Evolutionary conservation across 805 yeast genomes (phyloP).

Genomic region (Brettanomyces anomalus): DNA sequence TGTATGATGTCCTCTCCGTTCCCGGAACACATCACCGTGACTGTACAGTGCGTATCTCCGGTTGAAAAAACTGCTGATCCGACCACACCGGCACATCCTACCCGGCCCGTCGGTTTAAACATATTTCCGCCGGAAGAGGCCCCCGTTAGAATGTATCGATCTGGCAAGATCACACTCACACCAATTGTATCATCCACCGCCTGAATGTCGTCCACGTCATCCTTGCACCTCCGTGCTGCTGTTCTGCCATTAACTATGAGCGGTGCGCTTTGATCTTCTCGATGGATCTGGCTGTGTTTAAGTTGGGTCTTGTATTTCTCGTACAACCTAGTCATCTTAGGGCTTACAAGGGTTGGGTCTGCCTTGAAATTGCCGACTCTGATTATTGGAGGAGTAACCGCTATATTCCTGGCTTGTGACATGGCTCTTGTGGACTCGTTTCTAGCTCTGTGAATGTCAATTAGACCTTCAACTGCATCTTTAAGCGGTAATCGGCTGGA

Average conservation of each 20-base stretch:
- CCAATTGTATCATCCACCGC: slow-evolving; percentile 37
- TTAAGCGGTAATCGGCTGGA: slow-evolving; percentile 24
- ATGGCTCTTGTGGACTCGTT: background rate
- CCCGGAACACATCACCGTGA: slow-evolving; percentile 35
- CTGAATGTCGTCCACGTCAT: slow-evolving; percentile 1
- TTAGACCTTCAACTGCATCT: slow-evolving; percentile 17
- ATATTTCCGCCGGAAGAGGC: slow-evolving; percentile 49
- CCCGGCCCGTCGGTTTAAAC: slow-evolving; percentile 38
- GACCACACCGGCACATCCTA: slow-evolving; percentile 45
- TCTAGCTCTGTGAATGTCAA: slow-evolving; percentile 16
- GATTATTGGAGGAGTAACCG: slow-evolving; percentile 28
- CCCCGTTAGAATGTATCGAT: slow-evolving; percentile 18
- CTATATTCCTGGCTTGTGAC: background rate
- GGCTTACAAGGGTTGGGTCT: slow-evolving; percentile 4
- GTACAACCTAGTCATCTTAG: slow-evolving; percentile 8
- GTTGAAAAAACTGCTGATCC: slow-evolving; percentile 33
- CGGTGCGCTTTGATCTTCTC: no score
- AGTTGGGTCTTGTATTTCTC: slow-evolving; percentile 3
- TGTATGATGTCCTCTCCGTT: slow-evolving; percentile 47
- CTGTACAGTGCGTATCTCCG: slow-evolving; percentile 11
- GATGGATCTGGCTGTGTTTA: background rate
- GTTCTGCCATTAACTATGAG: background rate
- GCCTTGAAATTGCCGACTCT: slow-evolving; percentile 8
- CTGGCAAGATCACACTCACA: slow-evolving; percentile 16
- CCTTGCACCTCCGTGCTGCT: background rate